Evolutionary conservation across 2,329 filamentous ascomycete genomes (phyloP).

Genomic region (Dothideomycetidae sp.): DNA sequence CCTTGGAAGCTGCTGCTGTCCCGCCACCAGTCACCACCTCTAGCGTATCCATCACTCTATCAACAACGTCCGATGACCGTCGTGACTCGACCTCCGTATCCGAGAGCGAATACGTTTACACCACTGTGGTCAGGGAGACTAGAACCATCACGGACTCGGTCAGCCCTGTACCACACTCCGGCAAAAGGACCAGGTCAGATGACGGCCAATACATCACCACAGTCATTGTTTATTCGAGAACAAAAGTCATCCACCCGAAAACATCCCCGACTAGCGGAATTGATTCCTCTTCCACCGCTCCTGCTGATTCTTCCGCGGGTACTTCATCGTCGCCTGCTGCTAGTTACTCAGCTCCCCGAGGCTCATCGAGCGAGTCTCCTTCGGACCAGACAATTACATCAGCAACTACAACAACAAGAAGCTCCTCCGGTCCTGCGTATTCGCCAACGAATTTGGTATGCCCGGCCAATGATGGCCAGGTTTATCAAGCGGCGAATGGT

Average conservation of each 20-base stretch:
- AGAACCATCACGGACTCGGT: not conserved
- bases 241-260: not conserved
- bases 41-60: not conserved
- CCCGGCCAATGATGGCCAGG: slow-evolving; percentile 1
- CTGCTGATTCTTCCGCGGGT: too few relatives aligned
- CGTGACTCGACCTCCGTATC: too few relatives aligned
- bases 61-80: too few relatives aligned
- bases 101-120: not conserved
- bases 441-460: slow-evolving; percentile 1
- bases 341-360: too few relatives aligned
- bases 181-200: not conserved
- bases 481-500: slow-evolving; percentile 12
- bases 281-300: too few relatives aligned
- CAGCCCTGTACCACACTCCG: not conserved
- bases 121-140: not conserved
- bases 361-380: too few relatives aligned
- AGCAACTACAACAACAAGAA: not conserved
- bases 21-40: not conserved
- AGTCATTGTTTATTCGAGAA: not conserved
- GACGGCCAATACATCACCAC: not conserved
- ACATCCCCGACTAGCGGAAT: not conserved
- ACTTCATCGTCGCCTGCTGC: too few relatives aligned
- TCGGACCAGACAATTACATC: too few relatives aligned
- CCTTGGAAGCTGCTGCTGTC: slow-evolving; percentile 2
- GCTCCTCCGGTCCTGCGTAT: slow-evolving; percentile 1